Percentiles rank a stretch among this genome's conserved stretches.
Conservation (phyloP, 345 rosid genomes). For the Alliaria petiolata region DNA sequence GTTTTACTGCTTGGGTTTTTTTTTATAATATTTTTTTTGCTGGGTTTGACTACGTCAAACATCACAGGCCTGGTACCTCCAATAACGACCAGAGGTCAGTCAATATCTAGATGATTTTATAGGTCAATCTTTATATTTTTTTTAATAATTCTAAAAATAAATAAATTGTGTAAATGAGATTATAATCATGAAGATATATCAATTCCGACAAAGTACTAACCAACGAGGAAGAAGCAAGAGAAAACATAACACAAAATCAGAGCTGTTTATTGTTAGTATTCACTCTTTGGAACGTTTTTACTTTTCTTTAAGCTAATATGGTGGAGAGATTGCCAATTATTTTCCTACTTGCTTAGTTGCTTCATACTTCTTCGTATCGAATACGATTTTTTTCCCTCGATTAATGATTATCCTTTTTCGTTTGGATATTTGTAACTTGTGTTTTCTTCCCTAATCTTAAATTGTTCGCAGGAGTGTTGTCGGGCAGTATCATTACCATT, state of each 20-base stretch:
- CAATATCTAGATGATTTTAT: too few species aligned
- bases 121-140: too few species aligned
- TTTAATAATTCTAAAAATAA: too few species aligned
- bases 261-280: neutral
- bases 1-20: too few species aligned
- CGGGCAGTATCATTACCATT: slow-evolving; percentile 1
- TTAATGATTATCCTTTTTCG: neutral
- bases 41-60: too few species aligned
- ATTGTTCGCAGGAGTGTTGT: slow-evolving; percentile 6
- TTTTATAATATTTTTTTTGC: too few species aligned
- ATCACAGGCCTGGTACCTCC: too few species aligned
- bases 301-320: neutral
- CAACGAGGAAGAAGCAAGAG: neutral
- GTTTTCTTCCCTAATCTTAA: neutral
- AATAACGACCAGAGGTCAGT: too few species aligned
- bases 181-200: neutral
- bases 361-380: neutral
- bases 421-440: too few species aligned
- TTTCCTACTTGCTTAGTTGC: neutral
- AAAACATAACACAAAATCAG: neutral
- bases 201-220: neutral
- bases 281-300: neutral
- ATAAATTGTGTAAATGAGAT: too few species aligned
- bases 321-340: neutral
- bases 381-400: neutral